phyloP scores from a whole-genome alignment of 2,329 filamentous ascomycete species.

The Penicillium glabrum region DNA sequence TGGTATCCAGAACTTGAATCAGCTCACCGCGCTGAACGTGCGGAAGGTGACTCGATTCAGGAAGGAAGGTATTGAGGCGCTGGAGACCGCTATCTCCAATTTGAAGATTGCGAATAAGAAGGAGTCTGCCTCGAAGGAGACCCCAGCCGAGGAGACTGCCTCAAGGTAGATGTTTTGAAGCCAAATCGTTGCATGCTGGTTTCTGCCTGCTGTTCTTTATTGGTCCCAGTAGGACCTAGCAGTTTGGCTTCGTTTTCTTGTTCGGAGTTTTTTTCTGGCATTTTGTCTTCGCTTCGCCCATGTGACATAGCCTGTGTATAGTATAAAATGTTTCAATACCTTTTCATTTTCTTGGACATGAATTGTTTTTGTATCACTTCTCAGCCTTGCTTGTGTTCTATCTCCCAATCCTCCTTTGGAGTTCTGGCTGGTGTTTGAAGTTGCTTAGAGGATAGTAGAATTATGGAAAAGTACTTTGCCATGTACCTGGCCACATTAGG shows the following conservation, averaged over 20 bases:
- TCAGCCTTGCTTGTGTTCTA: no score
- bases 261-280: conserved; percentile 22
- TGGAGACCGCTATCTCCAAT: conserved; percentile 61
- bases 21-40: conserved; percentile 75
- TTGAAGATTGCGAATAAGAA: conserved; percentile 55
- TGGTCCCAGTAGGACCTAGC: not conserved
- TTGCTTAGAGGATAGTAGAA: no score
- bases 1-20: conserved; percentile 60
- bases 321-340: conserved; percentile 27
- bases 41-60: conserved; percentile 80
- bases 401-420: no score
- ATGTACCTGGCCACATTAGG: no score
- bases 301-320: conserved; percentile 31
- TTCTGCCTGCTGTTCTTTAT: not conserved
- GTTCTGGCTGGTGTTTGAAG: no score
- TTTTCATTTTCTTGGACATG: conserved; percentile 21
- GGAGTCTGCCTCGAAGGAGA: conserved; percentile 19
- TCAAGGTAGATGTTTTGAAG: not conserved
- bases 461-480: no score
- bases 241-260: not conserved
- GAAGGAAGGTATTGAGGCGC: conserved; percentile 61
- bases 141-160: conserved; percentile 16
- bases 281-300: conserved; percentile 18
- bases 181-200: not conserved
- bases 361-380: not conserved